Evolutionary conservation across 1,284 basidiomycete species (phyloP), one percentile per base, ranked within the genome.

Genomic region (Irpex rosettiformis): DNA sequence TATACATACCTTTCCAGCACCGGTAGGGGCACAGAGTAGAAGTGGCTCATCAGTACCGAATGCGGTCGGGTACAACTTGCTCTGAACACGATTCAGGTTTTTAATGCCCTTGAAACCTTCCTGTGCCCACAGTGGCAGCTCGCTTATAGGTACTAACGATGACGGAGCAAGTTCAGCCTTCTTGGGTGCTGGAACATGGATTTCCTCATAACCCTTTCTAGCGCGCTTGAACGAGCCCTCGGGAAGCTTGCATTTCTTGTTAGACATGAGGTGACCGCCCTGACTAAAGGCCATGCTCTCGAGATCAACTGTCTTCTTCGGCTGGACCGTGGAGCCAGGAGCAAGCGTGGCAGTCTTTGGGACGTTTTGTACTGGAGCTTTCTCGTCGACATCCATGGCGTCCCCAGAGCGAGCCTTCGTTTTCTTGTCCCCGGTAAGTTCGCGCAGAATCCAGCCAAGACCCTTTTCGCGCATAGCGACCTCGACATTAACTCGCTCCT

Each of bases 401-500:
- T 90, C 77, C 4, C 67, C 82, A 2, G 73, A 72, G 16, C 73
- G 72, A 4, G 77, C 73, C 66, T 85, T 84, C 3, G 81, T 74
- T 64, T 85, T 84, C 21, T 90, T 78, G 63, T 91, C 92, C 2
- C 94, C 92, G 22, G 86, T 81, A 3, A 99, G 80, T 59, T 94
- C 93, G 57, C 93, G 88, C 56, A 98, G 72, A 70, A 99, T 98
- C 94, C 95, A 98, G 1, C 93, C 95, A 2, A 96, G 85, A 21
- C 93, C 94, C 75, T 94, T 96, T 77, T 99, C 97, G 52, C 97
- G 84, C 96, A 99, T 99, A 0, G 93, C 94, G 2, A 99, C 97
- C 75, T 99, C 95, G 37, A 98, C 83, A 68, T 99, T 95, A 58
- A 96, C 86, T 57, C 90, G 85, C 71, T 96, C 94, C 58, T 98